Evolutionary conservation across 2,329 filamentous ascomycete genomes (phyloP).

Genomic region (Bipolaris victoriae): DNA sequence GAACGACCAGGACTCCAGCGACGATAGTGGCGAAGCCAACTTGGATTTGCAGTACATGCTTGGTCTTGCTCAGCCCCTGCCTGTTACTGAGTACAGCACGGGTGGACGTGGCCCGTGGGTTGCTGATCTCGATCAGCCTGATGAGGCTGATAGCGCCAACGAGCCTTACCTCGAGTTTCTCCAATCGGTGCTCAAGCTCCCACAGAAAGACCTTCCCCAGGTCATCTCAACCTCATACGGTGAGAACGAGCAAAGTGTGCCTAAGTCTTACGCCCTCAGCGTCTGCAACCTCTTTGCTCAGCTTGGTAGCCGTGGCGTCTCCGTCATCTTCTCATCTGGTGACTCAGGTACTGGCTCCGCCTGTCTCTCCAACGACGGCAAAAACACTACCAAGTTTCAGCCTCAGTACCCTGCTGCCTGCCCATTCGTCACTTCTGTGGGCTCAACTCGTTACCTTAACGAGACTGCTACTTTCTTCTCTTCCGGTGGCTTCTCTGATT

Average conservation of each 20-base stretch:
- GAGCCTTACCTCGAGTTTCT: conserved; percentile 71
- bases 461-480: conserved; percentile 56
- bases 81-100: conserved; percentile 64
- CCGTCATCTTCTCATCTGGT: conserved; percentile 66
- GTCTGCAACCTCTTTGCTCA: conserved; percentile 69
- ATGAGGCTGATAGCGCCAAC: conserved; percentile 58
- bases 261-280: conserved; percentile 63
- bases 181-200: conserved; percentile 61
- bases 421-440: conserved; percentile 71
- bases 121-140: conserved; percentile 55
- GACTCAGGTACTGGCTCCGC: conserved; percentile 62
- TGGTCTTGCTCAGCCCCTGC: conserved; percentile 59
- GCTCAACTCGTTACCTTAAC: conserved; percentile 60
- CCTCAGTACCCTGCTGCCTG: conserved; percentile 70
- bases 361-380: conserved; percentile 65
- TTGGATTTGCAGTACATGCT: conserved; percentile 67
- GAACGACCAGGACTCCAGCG: conserved; percentile 30
- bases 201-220: conserved; percentile 60
- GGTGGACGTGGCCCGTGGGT: conserved; percentile 62
- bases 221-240: conserved; percentile 71
- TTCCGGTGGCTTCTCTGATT: conserved; percentile 57
- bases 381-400: conserved; percentile 61
- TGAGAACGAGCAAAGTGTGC: conserved; percentile 69
- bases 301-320: conserved; percentile 69
- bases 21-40: conserved; percentile 60